Evolutionary conservation across 257 asterid species (phyloP).

Genomic region (Capsicum rhomboideum): DNA sequence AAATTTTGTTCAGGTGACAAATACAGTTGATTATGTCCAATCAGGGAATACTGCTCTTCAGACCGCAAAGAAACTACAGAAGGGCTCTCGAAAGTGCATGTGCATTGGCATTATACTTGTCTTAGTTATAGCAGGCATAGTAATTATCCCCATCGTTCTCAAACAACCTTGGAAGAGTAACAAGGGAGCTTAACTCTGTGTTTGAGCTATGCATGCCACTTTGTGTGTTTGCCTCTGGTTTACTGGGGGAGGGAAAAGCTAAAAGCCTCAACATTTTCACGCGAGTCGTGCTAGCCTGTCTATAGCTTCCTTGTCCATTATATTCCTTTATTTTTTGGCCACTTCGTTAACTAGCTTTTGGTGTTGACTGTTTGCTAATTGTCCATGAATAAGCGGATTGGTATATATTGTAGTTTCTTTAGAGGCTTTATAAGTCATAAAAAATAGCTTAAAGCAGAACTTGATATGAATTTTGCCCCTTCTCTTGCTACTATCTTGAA

Average conservation of each 20-base stretch:
- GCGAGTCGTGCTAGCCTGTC: neutral
- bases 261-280: neutral
- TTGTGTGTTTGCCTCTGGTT: neutral
- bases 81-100: slow-evolving; percentile 60
- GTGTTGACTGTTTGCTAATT: neutral
- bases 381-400: neutral
- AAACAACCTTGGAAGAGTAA: slow-evolving; percentile 48
- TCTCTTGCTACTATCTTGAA: neutral
- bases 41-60: slow-evolving; percentile 56
- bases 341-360: neutral
- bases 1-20: slow-evolving; percentile 44
- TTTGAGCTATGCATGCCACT: neutral
- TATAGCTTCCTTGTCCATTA: neutral
- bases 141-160: slow-evolving; percentile 20
- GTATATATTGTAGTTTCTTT: neutral
- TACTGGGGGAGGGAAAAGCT: neutral
- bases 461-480: neutral
- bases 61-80: slow-evolving; percentile 53
- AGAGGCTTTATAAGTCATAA: neutral
- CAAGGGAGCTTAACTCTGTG: slow-evolving; percentile 28
- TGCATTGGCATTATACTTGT: slow-evolving; percentile 32
- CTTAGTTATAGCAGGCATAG: neutral
- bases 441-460: neutral
- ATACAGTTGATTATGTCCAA: slow-evolving; percentile 65
- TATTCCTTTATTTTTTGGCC: neutral